These are phyloP conservation scores for Serendipita sp. DNA, from an alignment of 768 basidiomycete species.

Conservation along the genomic window DNA sequence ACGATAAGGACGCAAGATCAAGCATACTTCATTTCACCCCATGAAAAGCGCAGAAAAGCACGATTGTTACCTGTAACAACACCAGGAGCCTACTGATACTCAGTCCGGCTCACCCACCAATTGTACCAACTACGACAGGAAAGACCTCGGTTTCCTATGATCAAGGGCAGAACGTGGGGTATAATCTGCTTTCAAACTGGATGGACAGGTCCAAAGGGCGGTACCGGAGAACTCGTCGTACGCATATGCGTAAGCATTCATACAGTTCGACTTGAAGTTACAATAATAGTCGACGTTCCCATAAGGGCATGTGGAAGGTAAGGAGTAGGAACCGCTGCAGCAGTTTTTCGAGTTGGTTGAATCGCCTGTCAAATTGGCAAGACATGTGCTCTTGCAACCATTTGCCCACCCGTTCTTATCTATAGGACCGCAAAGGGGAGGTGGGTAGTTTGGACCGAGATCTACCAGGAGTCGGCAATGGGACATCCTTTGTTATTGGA, in stretches of 20 bases:
- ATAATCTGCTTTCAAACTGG: constrained; percentile 24
- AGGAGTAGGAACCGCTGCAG: constrained; percentile 41
- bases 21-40: no score
- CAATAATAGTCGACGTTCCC: constrained; percentile 28
- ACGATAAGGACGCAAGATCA: no score
- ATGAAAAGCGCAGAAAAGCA: no score
- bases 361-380: constrained; percentile 25
- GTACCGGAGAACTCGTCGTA: constrained; percentile 27
- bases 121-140: no score
- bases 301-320: constrained; percentile 38
- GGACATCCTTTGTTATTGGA: constrained; percentile 39
- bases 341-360: constrained; percentile 47
- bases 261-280: constrained; percentile 35
- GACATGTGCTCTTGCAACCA: constrained; percentile 47
- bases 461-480: constrained; percentile 43
- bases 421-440: constrained; percentile 34
- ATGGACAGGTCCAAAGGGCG: constrained; percentile 37
- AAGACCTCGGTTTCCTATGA: no score
- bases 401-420: constrained; percentile 38
- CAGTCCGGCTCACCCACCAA: no score
- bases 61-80: no score
- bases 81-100: no score
- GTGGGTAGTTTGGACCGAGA: constrained; percentile 40
- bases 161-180: constrained; percentile 32
- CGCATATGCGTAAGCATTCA: constrained; percentile 36